These are phyloP conservation scores for Moricandia arvensis DNA, from an alignment of 345 rosid species.

Conservation along the genomic window DNA sequence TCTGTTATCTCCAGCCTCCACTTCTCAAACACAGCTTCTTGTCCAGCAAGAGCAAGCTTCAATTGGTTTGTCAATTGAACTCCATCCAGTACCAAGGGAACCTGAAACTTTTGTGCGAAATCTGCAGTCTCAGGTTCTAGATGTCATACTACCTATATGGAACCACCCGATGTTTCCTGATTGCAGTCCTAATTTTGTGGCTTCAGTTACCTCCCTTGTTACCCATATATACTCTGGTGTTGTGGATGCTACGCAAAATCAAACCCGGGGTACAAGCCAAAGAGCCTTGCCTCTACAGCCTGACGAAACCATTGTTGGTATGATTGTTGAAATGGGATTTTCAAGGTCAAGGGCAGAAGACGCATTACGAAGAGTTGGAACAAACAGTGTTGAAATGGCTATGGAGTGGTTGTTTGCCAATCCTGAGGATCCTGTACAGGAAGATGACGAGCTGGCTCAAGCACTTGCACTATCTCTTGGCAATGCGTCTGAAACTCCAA, in stretches of 20 bases:
- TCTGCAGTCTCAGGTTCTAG: conserved; percentile 92
- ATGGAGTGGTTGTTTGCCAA: conserved; percentile 93
- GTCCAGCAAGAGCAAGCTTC: conserved; percentile 91
- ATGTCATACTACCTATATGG: conserved; percentile 85
- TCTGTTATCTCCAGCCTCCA: conserved; percentile 65
- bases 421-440: conserved; percentile 90
- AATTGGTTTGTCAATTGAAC: conserved; percentile 84
- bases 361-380: conserved; percentile 84
- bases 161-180: conserved; percentile 76
- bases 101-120: conserved; percentile 80
- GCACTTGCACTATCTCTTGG: conserved; percentile 96
- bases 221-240: conserved; percentile 77
- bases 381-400: conserved; percentile 97
- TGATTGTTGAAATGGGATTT: conserved; percentile 96
- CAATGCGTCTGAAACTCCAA: conserved; percentile 80
- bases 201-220: conserved; percentile 74
- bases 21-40: conserved; percentile 85
- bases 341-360: conserved; percentile 96
- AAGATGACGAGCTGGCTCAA: conserved; percentile 94
- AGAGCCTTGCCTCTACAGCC: conserved; percentile 79
- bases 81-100: conserved; percentile 88
- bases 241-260: conserved; percentile 79
- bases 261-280: conserved; percentile 67
- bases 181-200: conserved; percentile 70
- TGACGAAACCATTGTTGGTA: conserved; percentile 81